Conservation (phyloP, 768 basidiomycete genomes). For the Lactifluus subvellereus region DNA sequence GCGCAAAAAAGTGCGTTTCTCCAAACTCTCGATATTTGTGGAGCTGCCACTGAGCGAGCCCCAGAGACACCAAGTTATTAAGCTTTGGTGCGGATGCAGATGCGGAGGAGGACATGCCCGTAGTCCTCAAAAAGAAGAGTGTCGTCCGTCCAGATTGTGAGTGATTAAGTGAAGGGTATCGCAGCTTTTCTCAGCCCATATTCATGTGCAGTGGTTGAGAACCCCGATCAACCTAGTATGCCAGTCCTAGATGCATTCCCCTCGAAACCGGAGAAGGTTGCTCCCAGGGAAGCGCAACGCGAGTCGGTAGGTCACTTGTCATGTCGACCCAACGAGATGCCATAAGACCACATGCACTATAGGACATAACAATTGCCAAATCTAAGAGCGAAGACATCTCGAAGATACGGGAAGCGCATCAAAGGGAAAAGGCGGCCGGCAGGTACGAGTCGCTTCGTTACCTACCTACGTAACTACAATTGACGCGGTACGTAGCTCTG, state of each 20-base stretch:
- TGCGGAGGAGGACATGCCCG: conserved; percentile 54
- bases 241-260: conserved; percentile 16
- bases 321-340: neutral
- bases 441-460: conserved; percentile 38
- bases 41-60: neutral
- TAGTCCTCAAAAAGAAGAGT: conserved; percentile 66
- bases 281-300: neutral
- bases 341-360: conserved; percentile 1
- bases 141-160: conserved; percentile 80
- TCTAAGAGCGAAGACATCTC: conserved; percentile 49
- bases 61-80: conserved; percentile 80
- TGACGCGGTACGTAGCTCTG: conserved; percentile 38
- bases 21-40: neutral
- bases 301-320: conserved; percentile 4
- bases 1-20: conserved; percentile 67
- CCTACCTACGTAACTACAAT: neutral
- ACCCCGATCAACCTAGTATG: conserved; percentile 27
- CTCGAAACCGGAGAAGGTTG: neutral
- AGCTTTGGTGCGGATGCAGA: conserved; percentile 81
- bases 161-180: conserved; percentile 28
- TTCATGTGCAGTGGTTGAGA: conserved; percentile 32
- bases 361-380: conserved; percentile 33
- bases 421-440: conserved; percentile 56
- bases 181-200: neutral
- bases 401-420: conserved; percentile 72